Evolutionary conservation across 345 rosid species (phyloP).

Genomic region (Arabis hirsuta): DNA sequence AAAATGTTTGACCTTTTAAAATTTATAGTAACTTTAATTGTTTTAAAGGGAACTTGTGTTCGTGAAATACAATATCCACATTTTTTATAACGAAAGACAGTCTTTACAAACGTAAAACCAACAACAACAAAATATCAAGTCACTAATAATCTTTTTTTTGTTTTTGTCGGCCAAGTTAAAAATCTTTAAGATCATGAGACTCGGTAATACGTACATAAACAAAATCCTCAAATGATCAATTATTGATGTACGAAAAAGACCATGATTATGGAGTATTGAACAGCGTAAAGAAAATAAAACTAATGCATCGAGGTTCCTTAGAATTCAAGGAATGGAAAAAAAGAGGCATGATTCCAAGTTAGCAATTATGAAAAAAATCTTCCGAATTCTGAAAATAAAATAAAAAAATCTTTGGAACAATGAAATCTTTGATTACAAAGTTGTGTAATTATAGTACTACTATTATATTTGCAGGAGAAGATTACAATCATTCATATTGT

Average conservation of each 20-base stretch:
- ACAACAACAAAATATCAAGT: too few species aligned
- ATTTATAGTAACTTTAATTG: too few species aligned
- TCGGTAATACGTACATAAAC: conserved; percentile 23
- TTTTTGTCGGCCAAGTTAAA: too few species aligned
- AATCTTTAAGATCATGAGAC: too few species aligned
- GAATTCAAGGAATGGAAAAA: conserved; percentile 39
- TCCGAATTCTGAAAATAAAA: not conserved
- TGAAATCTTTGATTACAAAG: conserved; percentile 23
- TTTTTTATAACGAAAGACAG: too few species aligned
- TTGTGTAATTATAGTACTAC: conserved; percentile 26
- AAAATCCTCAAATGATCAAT: conserved; percentile 1
- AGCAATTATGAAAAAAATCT: conserved; percentile 35
- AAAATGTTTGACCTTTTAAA: too few species aligned
- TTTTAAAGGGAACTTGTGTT: too few species aligned
- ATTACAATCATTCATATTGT: conserved; percentile 30
- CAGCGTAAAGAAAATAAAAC: conserved; percentile 28
- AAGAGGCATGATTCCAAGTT: conserved; percentile 38
- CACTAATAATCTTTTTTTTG: too few species aligned
- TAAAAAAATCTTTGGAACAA: conserved; percentile 9
- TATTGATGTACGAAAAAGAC: conserved; percentile 4
- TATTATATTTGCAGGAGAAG: conserved; percentile 28
- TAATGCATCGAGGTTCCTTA: conserved; percentile 40
- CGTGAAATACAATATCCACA: too few species aligned
- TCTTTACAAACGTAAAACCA: too few species aligned
- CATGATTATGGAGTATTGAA: conserved; percentile 14